Base-by-base conservation (phyloP, 2,329 filamentous ascomycete species). In the Shiraia sp. region DNA sequence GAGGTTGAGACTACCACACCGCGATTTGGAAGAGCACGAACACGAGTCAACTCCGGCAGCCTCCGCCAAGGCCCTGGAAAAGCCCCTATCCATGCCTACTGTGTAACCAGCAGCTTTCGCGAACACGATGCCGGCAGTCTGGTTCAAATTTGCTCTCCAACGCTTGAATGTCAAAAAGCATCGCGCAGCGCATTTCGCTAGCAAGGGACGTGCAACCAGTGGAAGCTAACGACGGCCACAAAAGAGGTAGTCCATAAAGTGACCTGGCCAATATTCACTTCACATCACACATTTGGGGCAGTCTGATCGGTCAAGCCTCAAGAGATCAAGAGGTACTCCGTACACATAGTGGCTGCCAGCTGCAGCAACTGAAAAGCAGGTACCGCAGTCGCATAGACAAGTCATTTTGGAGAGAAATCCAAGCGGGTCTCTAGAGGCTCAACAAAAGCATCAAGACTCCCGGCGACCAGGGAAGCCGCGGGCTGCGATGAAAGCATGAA, bases 11-110 rank as follows among this genome's bases (percentile, higher is more conserved):
- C 54, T 50, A 53, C 48, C 42, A 51, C 48, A 55, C 53, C 46
- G 53, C 45, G 49, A 54, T 42, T 51, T 36, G 40, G 43, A 49
- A 51, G 54, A 54, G 63, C 61, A 57, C 61, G 45, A 54, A 36
- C 37, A 36, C 43, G 36, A 49, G 36, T 23, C 51, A 46, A 51
- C 50, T n/a, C 14, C 29, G 14, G 17, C 15, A 32, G 17, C n/a
- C 14, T 13, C 29, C n/a, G 29, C 4, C 27, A 29, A 29, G 29
- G 15, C 29, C n/a, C 29, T 16, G 14, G 10, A 12, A 32, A 16
- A n/a, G n/a, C n/a, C n/a, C n/a, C n/a, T n/a, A n/a, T n/a, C n/a
- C n/a, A n/a, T n/a, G n/a, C n/a, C n/a, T n/a, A n/a, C n/a, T 24
- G 48, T 50, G 40, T 34, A 38, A 45, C 17, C n/a, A 23, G 49